Evolutionary conservation across 2,329 filamentous ascomycete species (phyloP), one percentile per base, ranked within the genome.

Genomic region (Aureobasidium sp.): DNA sequence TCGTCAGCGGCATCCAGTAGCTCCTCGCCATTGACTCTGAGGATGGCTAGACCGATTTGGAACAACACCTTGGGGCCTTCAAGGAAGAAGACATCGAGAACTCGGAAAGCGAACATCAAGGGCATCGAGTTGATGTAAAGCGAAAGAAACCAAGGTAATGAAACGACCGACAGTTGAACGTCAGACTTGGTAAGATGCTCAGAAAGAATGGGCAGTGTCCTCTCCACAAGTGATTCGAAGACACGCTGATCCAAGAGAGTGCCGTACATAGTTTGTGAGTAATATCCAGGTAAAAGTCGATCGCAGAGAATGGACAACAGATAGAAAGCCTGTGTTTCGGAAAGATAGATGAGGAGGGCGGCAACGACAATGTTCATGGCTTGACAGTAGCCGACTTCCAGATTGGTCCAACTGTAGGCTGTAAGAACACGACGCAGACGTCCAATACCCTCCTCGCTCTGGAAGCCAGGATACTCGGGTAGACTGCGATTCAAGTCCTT

Each of bases 81-180:
- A 45, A 99, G 89, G 80, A 99, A 99, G 83, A 99, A 99, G 58
- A 99, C 95, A 74, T 99, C 96, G 68, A 99, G 81, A 55, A 99
- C 96, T 65, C 96, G 89, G 79, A 98, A 99, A 53, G 96, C 96
- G 79, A 98, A 99, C 1, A 98, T 94, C n/a, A 99, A 85, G 7
- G 96, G 96, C 96, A 99, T 99, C 2, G 95, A 98, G 85, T 99
- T 99, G 84, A 99, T 97, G 80, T 98, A 99, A 23, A 99, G 86
- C 7, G 95, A 98, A 65, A 99, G 85, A 77, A 99, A 99, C 96
- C 96, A 99, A 4, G 96, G 96, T 50, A 99, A 85, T 13, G 95
- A 98, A 20, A 98, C 96, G 40, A 99, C 96, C 0, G 96, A 98
- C 25, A 99, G 88, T 78, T 99, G 97, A 27, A 99, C 94, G 75